Evolutionary conservation across 1,284 basidiomycete genomes (phyloP).

Genomic region (Fomitiporia mediterranea): DNA sequence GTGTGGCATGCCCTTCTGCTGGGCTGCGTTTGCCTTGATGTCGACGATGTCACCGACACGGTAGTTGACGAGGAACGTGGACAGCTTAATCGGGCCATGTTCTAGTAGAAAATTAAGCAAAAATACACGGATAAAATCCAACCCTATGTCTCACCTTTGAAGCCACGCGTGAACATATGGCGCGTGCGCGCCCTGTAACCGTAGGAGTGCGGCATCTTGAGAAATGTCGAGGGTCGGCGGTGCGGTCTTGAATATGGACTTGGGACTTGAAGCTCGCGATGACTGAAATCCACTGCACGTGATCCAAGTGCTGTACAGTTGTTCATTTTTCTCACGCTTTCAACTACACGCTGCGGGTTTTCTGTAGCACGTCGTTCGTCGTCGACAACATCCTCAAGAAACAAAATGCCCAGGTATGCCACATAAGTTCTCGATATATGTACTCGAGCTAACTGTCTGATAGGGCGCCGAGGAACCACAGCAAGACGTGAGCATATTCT

Average conservation of each 20-base stretch:
- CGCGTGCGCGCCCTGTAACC: slow-evolving; percentile 99
- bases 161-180: slow-evolving; percentile 98
- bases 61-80: slow-evolving; percentile 92
- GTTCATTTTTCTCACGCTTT: background rate
- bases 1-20: slow-evolving; percentile 99
- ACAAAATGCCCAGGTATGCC: slow-evolving; percentile 73
- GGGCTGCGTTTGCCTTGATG: slow-evolving; percentile 98
- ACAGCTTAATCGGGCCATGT: slow-evolving; percentile 87
- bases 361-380: background rate
- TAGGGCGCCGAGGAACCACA: slow-evolving; percentile 84
- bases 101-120: slow-evolving; percentile 43
- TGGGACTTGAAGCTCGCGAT: slow-evolving; percentile 1
- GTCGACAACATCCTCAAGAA: slow-evolving; percentile 35
- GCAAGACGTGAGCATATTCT: slow-evolving; percentile 77
- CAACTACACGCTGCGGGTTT: slow-evolving; percentile 1
- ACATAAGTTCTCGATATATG: slow-evolving; percentile 20
- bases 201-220: slow-evolving; percentile 99
- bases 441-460: slow-evolving; percentile 38
- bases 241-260: slow-evolving; percentile 24
- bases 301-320: background rate
- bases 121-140: slow-evolving; percentile 16
- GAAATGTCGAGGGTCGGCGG: slow-evolving; percentile 47
- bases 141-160: slow-evolving; percentile 74
- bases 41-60: slow-evolving; percentile 98
- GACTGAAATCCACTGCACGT: background rate